Evolutionary conservation across 805 yeast species (phyloP), one percentile per base, ranked within the genome.

Genomic region (Nakazawaea peltata): DNA sequence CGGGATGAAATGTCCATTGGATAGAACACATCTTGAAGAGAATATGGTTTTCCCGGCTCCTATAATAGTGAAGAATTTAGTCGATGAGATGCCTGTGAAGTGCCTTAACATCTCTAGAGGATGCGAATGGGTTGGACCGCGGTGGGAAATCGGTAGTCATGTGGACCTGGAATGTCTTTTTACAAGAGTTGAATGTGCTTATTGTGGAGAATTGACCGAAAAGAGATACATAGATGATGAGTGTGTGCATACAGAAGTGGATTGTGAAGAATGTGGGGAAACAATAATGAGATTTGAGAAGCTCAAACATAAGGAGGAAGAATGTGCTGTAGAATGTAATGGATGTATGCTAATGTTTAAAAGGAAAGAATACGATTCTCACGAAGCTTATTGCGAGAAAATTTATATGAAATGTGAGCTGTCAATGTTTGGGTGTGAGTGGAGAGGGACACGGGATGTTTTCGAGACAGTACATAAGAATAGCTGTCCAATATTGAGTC

Each of bases 71-170:
- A 52, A 69, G n/a, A 74, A 76, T 44, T 63, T 80, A 45, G 61
- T 77, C 1, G 81, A 78, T 48, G 83, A 77, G 28, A 59, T 78
- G 30, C 55, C 61, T 30, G 83, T 79, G 2, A 52, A 51, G 32
- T 79, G 87, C 47, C 59, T 76, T 33, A 71, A 73, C 44, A 33
- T 43, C 5, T 55, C 48, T 26, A 49, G 78, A 30, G 85, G 84
- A 0, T 79, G 86, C 48, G 48, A 41, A 1, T 71, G 77, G 74
- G 45, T 43, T 4, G 81, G 80, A 3, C 62, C 71, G 36, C 56
- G 84, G 16, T 77, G 84, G 80, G 66, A 69, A 35, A 46, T 77
- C 5, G 65, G 66, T 33, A 63, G 55, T 29, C 86, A 79, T 52
- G 50, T 72, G 3, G 51, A 46, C 2, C 45, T 48, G 10, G 62